Evolutionary conservation across 306 rosid genomes (phyloP).

Genomic region (Glycine soja): DNA sequence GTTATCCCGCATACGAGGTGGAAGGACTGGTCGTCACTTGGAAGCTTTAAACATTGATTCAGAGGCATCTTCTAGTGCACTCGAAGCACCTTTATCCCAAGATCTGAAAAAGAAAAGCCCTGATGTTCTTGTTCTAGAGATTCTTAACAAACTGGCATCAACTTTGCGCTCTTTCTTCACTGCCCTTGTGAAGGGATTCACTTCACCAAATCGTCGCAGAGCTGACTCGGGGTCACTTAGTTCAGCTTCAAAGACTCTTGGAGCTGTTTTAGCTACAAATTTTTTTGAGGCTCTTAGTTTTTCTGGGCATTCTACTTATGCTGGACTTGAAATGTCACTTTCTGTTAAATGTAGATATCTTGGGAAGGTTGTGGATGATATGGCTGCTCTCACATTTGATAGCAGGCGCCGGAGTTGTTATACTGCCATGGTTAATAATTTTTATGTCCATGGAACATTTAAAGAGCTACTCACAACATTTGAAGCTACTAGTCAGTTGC

Average conservation of each 20-base stretch:
- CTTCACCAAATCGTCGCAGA: conserved; percentile 92
- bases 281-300: conserved; percentile 92
- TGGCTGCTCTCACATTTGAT: conserved; percentile 85
- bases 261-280: conserved; percentile 82
- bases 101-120: conserved; percentile 97
- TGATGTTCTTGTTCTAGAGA: conserved; percentile 77
- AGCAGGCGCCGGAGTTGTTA: conserved; percentile 88
- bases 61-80: conserved; percentile 67
- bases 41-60: conserved; percentile 82
- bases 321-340: conserved; percentile 69
- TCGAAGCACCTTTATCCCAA: conserved; percentile 69
- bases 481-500: conserved; percentile 97
- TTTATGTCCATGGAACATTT: conserved; percentile 94
- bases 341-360: conserved; percentile 96
- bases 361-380: conserved; percentile 95
- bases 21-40: conserved; percentile 83
- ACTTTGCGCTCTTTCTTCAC: conserved; percentile 87
- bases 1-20: conserved; percentile 84
- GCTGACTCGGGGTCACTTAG: conserved; percentile 82
- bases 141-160: conserved; percentile 85
- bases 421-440: conserved; percentile 84
- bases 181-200: conserved; percentile 94
- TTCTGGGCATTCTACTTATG: conserved; percentile 75
- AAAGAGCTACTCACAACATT: conserved; percentile 91
- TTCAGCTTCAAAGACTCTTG: conserved; percentile 90